Conservation (phyloP, 768 basidiomycete species). For the Suillus tomentosus region DNA sequence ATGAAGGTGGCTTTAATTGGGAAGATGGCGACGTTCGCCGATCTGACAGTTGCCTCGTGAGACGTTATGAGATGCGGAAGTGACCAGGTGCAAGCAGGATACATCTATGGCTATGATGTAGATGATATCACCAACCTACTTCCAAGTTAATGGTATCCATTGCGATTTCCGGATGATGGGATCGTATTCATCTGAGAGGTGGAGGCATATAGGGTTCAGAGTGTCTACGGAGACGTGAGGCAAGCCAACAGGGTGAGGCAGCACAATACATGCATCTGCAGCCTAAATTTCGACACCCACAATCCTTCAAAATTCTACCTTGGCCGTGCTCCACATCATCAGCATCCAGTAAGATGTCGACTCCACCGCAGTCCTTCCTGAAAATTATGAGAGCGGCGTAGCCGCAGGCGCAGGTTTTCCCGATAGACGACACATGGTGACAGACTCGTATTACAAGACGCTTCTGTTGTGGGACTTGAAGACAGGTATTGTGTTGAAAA, state of each 20-base stretch:
- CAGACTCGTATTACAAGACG: background rate
- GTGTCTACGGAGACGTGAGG: background rate
- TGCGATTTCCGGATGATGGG: background rate
- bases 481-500: too few species aligned
- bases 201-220: background rate
- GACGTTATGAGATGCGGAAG: background rate
- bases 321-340: background rate
- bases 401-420: background rate
- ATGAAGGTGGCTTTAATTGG: too few species aligned
- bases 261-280: background rate
- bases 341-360: background rate
- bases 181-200: background rate
- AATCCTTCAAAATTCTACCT: background rate
- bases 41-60: background rate
- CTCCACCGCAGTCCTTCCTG: too few species aligned
- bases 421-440: background rate
- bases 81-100: background rate
- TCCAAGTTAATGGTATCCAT: background rate
- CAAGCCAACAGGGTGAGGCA: background rate
- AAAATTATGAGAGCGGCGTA: too few species aligned
- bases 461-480: too few species aligned
- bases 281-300: background rate
- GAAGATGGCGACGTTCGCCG: background rate
- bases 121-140: background rate
- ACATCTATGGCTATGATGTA: background rate